These are phyloP conservation scores for Paraphoma sp. DNA, from an alignment of 2,329 filamentous ascomycete genomes.

Conservation along the genomic window DNA sequence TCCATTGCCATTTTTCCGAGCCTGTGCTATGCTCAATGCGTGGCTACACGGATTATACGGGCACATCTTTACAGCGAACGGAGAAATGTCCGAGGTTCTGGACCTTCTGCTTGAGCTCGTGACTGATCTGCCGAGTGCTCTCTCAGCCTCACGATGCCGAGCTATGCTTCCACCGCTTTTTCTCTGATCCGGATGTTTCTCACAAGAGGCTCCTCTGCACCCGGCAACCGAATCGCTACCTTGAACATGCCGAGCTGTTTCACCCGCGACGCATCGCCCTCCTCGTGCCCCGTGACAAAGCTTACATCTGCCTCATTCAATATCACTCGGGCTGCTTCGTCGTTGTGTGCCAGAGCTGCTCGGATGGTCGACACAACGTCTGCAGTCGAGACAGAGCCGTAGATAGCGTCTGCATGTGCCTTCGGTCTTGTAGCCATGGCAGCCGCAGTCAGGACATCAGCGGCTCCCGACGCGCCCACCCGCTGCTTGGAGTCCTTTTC, in stretches of 20 bases:
- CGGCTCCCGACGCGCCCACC: constrained; percentile 43
- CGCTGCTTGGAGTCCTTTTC: constrained; percentile 37
- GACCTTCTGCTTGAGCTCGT: constrained; percentile 5
- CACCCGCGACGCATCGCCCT: constrained; percentile 52
- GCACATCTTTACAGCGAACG: constrained; percentile 32
- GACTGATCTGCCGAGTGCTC: neutral
- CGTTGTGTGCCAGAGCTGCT: constrained; percentile 57
- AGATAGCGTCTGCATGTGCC: constrained; percentile 48
- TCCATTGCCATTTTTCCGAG: constrained; percentile 34
- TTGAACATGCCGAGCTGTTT: constrained; percentile 62
- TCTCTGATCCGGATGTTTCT: constrained; percentile 43
- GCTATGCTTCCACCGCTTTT: constrained; percentile 30
- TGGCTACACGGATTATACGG: constrained; percentile 33
- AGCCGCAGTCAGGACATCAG: constrained; percentile 45
- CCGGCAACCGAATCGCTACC: constrained; percentile 59
- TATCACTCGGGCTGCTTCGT: constrained; percentile 59
- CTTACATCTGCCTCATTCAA: constrained; percentile 58
- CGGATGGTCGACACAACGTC: constrained; percentile 60
- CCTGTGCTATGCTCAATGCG: constrained; percentile 18
- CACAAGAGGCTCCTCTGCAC: constrained; percentile 47
- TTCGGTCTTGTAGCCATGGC: constrained; percentile 39
- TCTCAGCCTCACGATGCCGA: neutral
- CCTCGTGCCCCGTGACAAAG: constrained; percentile 52
- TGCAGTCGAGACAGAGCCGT: constrained; percentile 61
- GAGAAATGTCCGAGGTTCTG: constrained; percentile 21